Evolutionary conservation across 2,329 filamentous ascomycete genomes (phyloP), one percentile per base, ranked within the genome.

Genomic region (Botrytis porri): DNA sequence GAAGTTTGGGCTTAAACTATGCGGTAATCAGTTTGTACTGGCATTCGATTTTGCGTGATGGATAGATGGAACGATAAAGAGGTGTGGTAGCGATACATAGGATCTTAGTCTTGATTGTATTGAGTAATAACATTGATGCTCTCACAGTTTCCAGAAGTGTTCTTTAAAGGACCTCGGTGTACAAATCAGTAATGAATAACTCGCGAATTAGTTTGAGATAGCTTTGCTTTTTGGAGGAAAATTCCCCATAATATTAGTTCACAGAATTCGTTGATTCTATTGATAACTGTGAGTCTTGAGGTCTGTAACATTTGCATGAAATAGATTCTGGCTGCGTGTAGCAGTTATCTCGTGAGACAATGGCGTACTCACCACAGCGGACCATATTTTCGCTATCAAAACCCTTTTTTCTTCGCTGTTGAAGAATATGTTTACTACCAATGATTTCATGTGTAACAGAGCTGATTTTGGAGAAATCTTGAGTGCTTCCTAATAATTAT

Each of bases 401-500:
- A 16, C 2, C 9, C 9, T 7, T n/a, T 61, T 37, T 5, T 12
- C 2, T 37, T 37, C 10, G 5, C 1, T 25, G 2, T 60, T 37
- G 7, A 60, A 25, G 4, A 54, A 54, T 6, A 37, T 60, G 0
- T 37, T 1, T 60, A 1, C 32, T 0, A 18, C 6, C 10, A 22
- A 35, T 14, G 5, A 14, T 37, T 59, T 59, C 59, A 6, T 35
- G 12, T 2, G 2, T 5, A 61, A 25, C 3, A 7, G 37, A 14
- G 22, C 32, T 14, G 1, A 18, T 29, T 0, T 1, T 8, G 1
- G 4, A 4, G 9, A 14, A 37, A 20, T 10, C 1, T 37, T 16
- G 1, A 7, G 1, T 35, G 20, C 4, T 37, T 25, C 8, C 18
- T 22, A 35, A 2, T 35, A 4, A 35, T 35, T 2, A 25, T 12